A percentile compares a stretch with the other conserved stretches of the same genome.
Conservation (phyloP, 345 rosid genomes). For the Eucalyptus rudis region DNA sequence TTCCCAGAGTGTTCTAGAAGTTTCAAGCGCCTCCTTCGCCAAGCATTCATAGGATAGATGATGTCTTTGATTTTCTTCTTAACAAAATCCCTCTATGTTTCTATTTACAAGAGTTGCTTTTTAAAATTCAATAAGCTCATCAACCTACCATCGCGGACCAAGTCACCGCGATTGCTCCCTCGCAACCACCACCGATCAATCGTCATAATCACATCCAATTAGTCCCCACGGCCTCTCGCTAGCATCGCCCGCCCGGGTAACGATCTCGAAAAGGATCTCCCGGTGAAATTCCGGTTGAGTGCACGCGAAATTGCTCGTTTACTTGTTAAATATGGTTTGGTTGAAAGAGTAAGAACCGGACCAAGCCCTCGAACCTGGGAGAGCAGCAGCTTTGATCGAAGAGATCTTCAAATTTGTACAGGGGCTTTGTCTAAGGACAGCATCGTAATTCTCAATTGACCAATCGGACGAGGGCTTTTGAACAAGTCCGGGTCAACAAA, state of each 20-base stretch:
- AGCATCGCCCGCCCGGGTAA: too few species aligned
- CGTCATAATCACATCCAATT: not conserved
- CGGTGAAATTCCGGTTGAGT: not conserved
- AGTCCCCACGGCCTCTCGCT: fast-evolving
- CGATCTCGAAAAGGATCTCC: not conserved
- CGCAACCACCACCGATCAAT: not conserved
- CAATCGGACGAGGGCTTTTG: not conserved
- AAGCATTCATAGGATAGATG: not conserved
- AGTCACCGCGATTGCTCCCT: not conserved
- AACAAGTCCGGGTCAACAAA: not conserved
- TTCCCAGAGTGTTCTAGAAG: not conserved
- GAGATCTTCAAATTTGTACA: not conserved
- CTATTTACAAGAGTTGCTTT: not conserved
- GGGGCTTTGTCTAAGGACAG: not conserved
- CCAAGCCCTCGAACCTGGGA: not conserved
- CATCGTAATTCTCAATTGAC: not conserved
- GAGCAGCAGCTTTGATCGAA: not conserved
- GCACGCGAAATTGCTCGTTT: not conserved
- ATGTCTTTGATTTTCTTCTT: not conserved
- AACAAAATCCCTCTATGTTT: not conserved
- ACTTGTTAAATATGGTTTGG: not conserved
- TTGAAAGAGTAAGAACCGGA: not conserved
- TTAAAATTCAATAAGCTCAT: not conserved
- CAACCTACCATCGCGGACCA: not conserved
- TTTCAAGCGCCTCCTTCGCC: not conserved